Evolutionary conservation across 768 basidiomycete species (phyloP), one percentile per base, ranked within the genome.

Genomic region (Mycena filopes): DNA sequence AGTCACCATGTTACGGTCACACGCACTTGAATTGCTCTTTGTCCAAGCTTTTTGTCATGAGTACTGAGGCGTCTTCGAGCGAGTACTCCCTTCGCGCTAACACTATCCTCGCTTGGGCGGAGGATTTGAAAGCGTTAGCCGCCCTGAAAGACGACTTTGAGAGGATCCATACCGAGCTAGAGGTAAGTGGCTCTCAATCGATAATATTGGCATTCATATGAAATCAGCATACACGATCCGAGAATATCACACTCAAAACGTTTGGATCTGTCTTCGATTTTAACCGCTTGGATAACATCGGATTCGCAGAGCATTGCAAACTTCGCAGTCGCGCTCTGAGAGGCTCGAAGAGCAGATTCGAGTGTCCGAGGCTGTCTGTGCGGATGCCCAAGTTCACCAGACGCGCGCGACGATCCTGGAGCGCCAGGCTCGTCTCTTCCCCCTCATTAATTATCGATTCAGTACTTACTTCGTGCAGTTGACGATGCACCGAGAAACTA

Each of bases 161-260:
- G 8, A 42, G 26, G 51, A 40, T 25, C 1, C 29, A 49, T 36
- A 10, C 36, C 5, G 50, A 59, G n/a, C 18, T 65, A 18, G 50
- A 65, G 38, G 63, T 65, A 20, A 55, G 56, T 41, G 15, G 26
- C n/a, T 11, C 15, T 15, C 36, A 12, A 57, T 31, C n/a, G 45
- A 12, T n/a, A n/a, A n/a, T n/a, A n/a, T 1, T 8, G 21, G 46
- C 6, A 28, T 48, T 48, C 13, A 48, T 26, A 48, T 12, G 15
- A 2, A 36, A 36, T 36, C n/a, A 63, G 62, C 9, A 21, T 1
- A 36, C 28, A 12, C 55, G 42, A 6, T 26, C 43, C 2, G 49
- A 65, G 36, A 54, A 40, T 23, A 12, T 8, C 28, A 26, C 43
- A n/a, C 48, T 58, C 12, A 56, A 57, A 25, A 26, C 42, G 63